Percentiles rank a stretch among this genome's conserved stretches.
Evolutionary conservation across 2,329 filamentous ascomycete species (phyloP).

Genomic region (Penicillium fuscoglaucum): DNA sequence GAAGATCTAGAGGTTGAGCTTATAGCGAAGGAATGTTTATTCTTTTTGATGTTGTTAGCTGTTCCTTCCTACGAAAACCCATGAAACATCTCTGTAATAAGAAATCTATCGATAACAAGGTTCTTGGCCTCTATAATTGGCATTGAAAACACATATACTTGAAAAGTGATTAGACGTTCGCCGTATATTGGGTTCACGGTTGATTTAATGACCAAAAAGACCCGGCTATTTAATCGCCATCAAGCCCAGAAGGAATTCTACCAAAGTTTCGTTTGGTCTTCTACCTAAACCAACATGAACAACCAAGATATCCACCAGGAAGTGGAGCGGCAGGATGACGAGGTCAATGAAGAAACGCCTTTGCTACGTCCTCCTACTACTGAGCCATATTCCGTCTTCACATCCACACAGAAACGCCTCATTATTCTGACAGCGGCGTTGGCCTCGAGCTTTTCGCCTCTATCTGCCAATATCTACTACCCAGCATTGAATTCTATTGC

Average conservation of each 20-base stretch:
- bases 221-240: neutral
- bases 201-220: neutral
- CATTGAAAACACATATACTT: accelerated
- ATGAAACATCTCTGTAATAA: accelerated
- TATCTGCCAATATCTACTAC: conserved; percentile 45
- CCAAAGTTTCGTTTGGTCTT: neutral
- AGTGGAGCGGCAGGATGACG: neutral
- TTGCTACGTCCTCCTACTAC: conserved; percentile 11
- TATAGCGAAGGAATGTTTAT: too few species aligned
- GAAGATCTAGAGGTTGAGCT: conserved; percentile 10
- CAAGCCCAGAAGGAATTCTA: neutral
- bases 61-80: too few species aligned
- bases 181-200: neutral
- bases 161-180: too few species aligned
- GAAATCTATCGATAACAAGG: too few species aligned
- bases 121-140: neutral
- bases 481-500: conserved; percentile 34
- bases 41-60: neutral
- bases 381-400: conserved; percentile 35
- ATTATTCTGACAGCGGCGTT: conserved; percentile 42
- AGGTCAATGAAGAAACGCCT: conserved; percentile 17
- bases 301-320: neutral
- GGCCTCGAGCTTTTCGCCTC: conserved; percentile 45
- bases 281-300: neutral
- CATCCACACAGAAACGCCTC: conserved; percentile 33